These are phyloP conservation scores for Quercus dentata DNA, from an alignment of 306 rosid genomes.

Conservation along the genomic window DNA sequence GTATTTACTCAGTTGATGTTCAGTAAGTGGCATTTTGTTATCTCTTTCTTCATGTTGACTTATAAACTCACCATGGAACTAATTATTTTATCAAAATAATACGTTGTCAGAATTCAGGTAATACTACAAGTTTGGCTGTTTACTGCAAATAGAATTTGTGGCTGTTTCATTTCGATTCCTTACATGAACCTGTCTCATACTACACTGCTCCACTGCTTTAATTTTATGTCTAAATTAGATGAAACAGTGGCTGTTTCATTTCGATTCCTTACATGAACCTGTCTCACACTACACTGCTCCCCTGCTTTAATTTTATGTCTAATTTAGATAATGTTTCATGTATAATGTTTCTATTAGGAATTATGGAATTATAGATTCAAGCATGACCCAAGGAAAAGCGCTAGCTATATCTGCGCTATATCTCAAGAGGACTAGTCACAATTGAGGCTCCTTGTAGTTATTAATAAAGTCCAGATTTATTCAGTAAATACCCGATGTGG, in stretches of 20 bases:
- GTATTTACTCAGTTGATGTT: slow-evolving; percentile 5
- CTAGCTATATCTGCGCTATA: too few relatives aligned
- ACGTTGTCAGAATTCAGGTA: background rate
- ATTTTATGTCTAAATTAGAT: background rate
- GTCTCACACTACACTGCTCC: too few relatives aligned
- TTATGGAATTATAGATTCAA: background rate
- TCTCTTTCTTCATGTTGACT: background rate
- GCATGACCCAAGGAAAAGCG: too few relatives aligned
- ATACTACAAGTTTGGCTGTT: background rate
- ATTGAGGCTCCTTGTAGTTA: too few relatives aligned
- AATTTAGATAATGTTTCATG: background rate
- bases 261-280: background rate
- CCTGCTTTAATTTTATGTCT: background rate
- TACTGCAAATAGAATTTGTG: background rate
- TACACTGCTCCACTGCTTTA: background rate
- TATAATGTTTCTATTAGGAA: background rate
- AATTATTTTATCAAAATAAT: background rate
- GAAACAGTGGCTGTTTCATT: background rate
- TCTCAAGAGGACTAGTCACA: too few relatives aligned
- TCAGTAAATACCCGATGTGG: too few relatives aligned
- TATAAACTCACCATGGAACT: background rate
- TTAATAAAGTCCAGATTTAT: too few relatives aligned
- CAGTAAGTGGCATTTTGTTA: background rate
- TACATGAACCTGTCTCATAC: background rate
- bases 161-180: background rate